Base-by-base conservation (phyloP, 1,284 basidiomycete species). In the Kwoniella shivajii region DNA sequence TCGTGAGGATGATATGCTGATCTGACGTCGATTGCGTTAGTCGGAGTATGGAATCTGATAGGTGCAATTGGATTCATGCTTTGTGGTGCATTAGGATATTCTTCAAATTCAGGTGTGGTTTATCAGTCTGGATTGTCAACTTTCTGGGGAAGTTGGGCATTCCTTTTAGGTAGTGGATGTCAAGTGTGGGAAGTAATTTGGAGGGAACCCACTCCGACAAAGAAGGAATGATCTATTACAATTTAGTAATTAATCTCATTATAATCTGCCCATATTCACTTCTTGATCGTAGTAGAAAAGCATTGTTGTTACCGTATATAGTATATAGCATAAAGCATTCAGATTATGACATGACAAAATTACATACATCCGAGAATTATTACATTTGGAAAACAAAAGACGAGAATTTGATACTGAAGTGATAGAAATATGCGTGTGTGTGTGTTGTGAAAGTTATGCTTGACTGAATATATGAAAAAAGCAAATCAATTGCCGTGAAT, bases 101-200 rank as follows among this genome's bases (percentile, higher is more conserved):
- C 77, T 4, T 60, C 75, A 4, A 61, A 65, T 29, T 59, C 45
- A 5, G 75, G 78, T n/a, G 74, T 74, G 33, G 71, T 79, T 43
- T 85, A 84, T 63, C 79, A 86, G 68, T 83, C 82, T 61, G 77
- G 79, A 6, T 69, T 84, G 36, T 77, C 79, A 13, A 85, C 84
- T 0, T 85, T 84, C 65, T 86, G 84, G 84, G 84, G 83, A 20
- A 80, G 82, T 14, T 85, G 83, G 81, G 84, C 82, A 5, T 86
- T 85, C 76, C 72, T 85, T 67, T 82, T 85, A 41, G 84, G 83
- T 4, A 84, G 83, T 61, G 59, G 80, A 0, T 66, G 82, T n/a
- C 84, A 85, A 69, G 74, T 81, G 63, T 84, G 64, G 36, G 76
- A 79, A 53, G 68, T 44, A 6, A 36, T 67, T 2, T 68, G 61